phyloP scores from a whole-genome alignment of 176 grass and related monocot species.

The sorghum (Sorghum bicolor) region DNA sequence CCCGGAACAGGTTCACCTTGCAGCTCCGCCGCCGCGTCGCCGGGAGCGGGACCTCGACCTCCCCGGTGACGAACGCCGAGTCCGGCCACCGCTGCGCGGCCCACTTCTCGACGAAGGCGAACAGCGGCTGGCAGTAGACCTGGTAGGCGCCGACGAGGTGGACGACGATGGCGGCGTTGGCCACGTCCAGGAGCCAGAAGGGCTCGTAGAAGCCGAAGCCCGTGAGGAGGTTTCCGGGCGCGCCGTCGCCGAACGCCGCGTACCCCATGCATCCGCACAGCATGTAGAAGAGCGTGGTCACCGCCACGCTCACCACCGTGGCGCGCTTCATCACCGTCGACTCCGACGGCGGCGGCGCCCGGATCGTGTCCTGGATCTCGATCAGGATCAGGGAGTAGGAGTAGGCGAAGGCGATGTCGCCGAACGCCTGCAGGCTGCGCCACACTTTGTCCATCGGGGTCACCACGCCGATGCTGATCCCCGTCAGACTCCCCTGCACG shows the following conservation, averaged over 20 bases:
- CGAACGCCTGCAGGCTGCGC: conserved; percentile 82
- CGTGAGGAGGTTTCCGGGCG: conserved; percentile 50
- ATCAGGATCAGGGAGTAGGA: conserved; percentile 84
- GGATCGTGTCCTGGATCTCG: conserved; percentile 70
- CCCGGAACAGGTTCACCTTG: conserved; percentile 55
- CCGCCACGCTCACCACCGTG: conserved; percentile 33
- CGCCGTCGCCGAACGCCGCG: conserved; percentile 51
- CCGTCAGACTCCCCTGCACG: conserved; percentile 70
- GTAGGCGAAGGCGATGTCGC: conserved; percentile 86
- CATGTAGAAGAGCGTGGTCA: conserved; percentile 55
- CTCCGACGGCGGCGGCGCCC: conserved; percentile 42
- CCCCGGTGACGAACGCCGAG: conserved; percentile 34
- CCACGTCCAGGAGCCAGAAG: conserved; percentile 63
- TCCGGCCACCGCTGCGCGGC: conserved; percentile 52
- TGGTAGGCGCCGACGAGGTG: conserved; percentile 66
- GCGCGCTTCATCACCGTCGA: conserved; percentile 50
- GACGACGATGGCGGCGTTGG: conserved; percentile 53
- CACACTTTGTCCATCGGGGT: conserved; percentile 67
- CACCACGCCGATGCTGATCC: conserved; percentile 70
- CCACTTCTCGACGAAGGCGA: conserved; percentile 84
- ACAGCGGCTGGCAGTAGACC: conserved; percentile 83
- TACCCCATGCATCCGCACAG: conserved; percentile 54
- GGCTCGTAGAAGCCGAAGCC: conserved; percentile 67
- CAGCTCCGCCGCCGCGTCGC: not conserved
- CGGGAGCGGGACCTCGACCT: conserved; percentile 35